Evolutionary conservation across 2,329 filamentous ascomycete species (phyloP).

Genomic region (Colletotrichum viniferum): DNA sequence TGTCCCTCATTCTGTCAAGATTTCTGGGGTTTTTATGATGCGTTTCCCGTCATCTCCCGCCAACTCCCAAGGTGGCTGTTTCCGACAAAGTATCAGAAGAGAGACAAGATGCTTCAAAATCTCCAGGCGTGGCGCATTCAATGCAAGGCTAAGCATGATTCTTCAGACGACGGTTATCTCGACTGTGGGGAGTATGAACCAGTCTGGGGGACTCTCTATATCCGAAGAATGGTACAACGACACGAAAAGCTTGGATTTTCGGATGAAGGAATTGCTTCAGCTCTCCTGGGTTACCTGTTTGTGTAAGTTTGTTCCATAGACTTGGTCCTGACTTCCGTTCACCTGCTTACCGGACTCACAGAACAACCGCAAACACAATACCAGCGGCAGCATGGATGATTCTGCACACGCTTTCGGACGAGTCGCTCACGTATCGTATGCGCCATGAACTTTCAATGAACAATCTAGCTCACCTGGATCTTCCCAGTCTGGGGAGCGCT

Average conservation of each 20-base stretch:
- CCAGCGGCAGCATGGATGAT: constrained; percentile 10
- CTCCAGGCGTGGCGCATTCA: background rate
- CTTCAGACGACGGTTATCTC: background rate
- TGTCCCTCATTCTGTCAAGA: constrained; percentile 3
- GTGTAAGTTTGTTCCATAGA: background rate
- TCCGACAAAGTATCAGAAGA: background rate
- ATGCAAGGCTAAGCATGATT: background rate
- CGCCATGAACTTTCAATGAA: background rate
- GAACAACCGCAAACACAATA: constrained; percentile 8
- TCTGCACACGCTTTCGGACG: background rate
- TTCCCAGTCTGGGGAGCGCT: background rate
- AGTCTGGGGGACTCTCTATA: constrained; percentile 3
- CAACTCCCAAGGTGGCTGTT: constrained; percentile 5
- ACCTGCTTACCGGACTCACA: background rate
- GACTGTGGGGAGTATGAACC: background rate
- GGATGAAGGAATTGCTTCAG: background rate
- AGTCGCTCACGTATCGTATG: background rate
- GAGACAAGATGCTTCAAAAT: background rate
- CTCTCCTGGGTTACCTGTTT: constrained; percentile 10
- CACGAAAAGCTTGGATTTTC: constrained; percentile 10
- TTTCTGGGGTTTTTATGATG: constrained; percentile 12
- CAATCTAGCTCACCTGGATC: background rate
- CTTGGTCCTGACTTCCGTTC: background rate
- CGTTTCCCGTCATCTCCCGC: constrained; percentile 4
- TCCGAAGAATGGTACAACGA: constrained; percentile 9